Evolutionary conservation across 73 alveolate genomes (phyloP).

Genomic region (Strombidium stylifer): DNA sequence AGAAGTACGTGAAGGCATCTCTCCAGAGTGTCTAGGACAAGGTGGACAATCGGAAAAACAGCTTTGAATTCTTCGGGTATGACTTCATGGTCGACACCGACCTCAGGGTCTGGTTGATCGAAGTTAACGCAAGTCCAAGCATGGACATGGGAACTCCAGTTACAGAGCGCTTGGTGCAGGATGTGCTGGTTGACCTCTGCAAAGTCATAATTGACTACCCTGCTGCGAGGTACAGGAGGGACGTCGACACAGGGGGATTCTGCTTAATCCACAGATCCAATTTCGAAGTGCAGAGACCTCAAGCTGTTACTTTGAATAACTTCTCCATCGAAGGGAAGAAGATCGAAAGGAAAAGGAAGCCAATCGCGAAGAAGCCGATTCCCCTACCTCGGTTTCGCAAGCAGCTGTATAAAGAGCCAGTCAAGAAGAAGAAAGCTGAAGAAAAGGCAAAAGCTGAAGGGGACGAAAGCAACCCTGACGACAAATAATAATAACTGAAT

Average conservation of each 20-base stretch:
- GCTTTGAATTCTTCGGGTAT: conserved; percentile 93
- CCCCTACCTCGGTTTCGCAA: too few species aligned
- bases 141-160: conserved; percentile 93
- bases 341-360: too few species aligned
- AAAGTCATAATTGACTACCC: conserved; percentile 85
- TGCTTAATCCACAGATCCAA: conserved; percentile 74
- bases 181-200: conserved; percentile 79
- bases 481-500: too few species aligned
- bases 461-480: too few species aligned
- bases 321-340: conserved; percentile 59
- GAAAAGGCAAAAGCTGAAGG: too few species aligned
- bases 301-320: conserved; percentile 37
- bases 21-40: conserved; percentile 89
- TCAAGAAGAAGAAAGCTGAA: too few species aligned
- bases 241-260: conserved; percentile 87
- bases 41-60: conserved; percentile 80
- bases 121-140: conserved; percentile 88
- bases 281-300: conserved; percentile 52
- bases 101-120: conserved; percentile 85
- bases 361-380: too few species aligned
- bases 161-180: conserved; percentile 78
- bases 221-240: conserved; percentile 68
- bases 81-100: conserved; percentile 94
- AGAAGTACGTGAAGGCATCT: conserved; percentile 77
- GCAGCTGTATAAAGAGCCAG: too few species aligned